Conservation (phyloP, 1,284 basidiomycete species). For the Phenoliferia sp. region DNA sequence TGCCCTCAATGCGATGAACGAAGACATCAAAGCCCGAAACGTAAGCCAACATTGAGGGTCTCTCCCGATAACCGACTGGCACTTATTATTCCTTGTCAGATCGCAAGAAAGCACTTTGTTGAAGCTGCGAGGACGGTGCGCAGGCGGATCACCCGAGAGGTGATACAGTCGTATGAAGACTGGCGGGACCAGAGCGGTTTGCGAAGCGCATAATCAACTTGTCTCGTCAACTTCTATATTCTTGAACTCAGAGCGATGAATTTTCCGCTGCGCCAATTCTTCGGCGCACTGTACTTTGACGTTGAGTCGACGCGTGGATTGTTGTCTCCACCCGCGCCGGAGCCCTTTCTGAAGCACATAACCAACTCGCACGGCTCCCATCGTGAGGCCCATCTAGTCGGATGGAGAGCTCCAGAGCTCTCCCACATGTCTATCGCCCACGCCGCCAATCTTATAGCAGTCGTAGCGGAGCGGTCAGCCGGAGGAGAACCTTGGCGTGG, state of each 20-base stretch:
- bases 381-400: background rate
- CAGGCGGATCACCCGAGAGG: conserved; percentile 78
- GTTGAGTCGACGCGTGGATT: no score
- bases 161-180: conserved; percentile 62
- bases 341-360: background rate
- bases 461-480: background rate
- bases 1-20: conserved; percentile 82
- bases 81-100: conserved; percentile 48
- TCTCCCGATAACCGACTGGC: background rate
- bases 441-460: background rate
- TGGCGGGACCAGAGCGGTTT: conserved; percentile 50
- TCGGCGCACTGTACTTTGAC: no score
- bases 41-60: no score
- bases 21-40: conserved; percentile 67
- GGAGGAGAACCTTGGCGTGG: background rate
- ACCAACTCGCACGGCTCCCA: background rate
- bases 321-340: background rate
- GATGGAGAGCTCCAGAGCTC: background rate
- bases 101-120: conserved; percentile 68
- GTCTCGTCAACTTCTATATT: no score
- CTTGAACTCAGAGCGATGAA: no score
- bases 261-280: no score
- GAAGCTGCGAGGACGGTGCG: conserved; percentile 68
- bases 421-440: background rate
- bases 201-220: conserved; percentile 22